Evolutionary conservation across 2,329 filamentous ascomycete genomes (phyloP), one percentile per base, ranked within the genome.

Genomic region (Paecilomyces fulvus): DNA sequence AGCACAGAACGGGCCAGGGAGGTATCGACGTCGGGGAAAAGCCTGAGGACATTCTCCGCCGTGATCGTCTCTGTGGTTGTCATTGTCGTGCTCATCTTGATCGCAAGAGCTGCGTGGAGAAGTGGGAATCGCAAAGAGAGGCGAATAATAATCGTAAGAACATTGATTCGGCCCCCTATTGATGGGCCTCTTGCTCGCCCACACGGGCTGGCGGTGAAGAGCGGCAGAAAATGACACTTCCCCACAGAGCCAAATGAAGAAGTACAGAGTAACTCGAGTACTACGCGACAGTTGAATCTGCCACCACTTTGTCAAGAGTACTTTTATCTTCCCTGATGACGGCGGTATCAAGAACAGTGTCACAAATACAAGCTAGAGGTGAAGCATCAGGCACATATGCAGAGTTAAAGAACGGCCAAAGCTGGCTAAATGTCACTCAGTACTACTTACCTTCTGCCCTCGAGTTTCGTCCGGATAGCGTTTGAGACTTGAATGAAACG

Each of bases 21-120:
- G 23, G 82, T 84, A 71, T 85, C 83, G 64, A 87, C 83, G 71
- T 96, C 91, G 54, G 91, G 90, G 75, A 97, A 97, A 52, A 97
- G 83, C 60, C 85, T 86, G 58, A 92, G 80, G 66, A 99, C 90
- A 67, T 88, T 90, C 65, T 94, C 85, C 17, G 91, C 90, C 54
- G 90, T 95, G 69, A 95, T 90, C 56, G 83, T 79, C 67, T 84
- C 79, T 46, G 79, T 79, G 30, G 75, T 70, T 37, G 76, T 77
- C 43, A 75, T 79, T 25, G 79, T 80, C 31, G 80, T 79, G 11
- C 65, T 72, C 70, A 72, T 73, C 6, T 58, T 67, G 56, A 25
- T 43, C 37, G 37, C 37, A 43, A 43, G 37, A 43, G 17, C 37
- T 6, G 37, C 37, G 6, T 6, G n/a, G 14, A 43, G n/a, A 8